Percentiles rank a stretch among this genome's conserved stretches.
phyloP scores from a whole-genome alignment of 192 early-diverging fungal species.

The Anaeromyces robustus region DNA sequence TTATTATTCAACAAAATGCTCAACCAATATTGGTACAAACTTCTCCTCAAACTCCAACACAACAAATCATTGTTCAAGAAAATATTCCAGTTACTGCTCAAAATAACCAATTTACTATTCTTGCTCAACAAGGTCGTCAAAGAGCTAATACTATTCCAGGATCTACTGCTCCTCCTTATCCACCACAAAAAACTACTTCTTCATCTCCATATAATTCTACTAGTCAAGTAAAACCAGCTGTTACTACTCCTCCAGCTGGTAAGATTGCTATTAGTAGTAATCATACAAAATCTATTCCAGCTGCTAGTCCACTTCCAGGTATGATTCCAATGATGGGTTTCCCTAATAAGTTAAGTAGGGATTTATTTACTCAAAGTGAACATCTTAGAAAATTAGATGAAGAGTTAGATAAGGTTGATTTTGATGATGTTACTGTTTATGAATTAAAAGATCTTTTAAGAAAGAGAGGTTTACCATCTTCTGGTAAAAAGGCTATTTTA shows the following conservation, averaged over 20 bases:
- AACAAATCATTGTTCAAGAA: background rate
- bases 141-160: background rate
- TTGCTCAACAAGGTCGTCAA: background rate
- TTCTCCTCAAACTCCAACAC: background rate
- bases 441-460: constrained; percentile 60
- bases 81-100: background rate
- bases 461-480: constrained; percentile 44
- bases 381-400: constrained; percentile 27
- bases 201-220: background rate
- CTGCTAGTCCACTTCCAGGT: background rate
- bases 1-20: background rate
- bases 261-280: background rate
- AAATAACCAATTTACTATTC: background rate
- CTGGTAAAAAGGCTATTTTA: constrained; percentile 55
- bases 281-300: background rate
- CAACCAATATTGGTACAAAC: background rate
- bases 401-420: constrained; percentile 41
- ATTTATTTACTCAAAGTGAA: background rate
- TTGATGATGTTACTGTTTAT: constrained; percentile 57
- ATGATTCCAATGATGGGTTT: background rate
- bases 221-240: background rate
- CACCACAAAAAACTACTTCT: background rate
- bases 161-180: background rate
- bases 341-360: background rate
- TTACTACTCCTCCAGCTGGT: background rate